Percentiles rank a stretch among this genome's conserved stretches.
Conservation (phyloP, 805 yeast species). For the Torulaspora maleeae region DNA sequence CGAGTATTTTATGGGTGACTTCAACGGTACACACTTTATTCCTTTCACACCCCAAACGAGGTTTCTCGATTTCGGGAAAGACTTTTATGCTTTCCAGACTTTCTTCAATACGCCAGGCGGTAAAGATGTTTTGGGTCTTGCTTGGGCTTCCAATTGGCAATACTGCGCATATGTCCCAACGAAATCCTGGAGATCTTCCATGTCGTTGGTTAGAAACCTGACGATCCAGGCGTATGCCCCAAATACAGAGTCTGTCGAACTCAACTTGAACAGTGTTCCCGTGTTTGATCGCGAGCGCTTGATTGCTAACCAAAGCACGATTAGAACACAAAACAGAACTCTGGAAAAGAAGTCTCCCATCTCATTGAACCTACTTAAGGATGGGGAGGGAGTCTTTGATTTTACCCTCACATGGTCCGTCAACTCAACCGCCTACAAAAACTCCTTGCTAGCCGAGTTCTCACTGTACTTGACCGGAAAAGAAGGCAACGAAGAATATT, state of each 20-base stretch:
- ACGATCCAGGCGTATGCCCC: slow-evolving; percentile 26
- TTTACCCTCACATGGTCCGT: slow-evolving; percentile 26
- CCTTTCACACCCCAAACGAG: slow-evolving; percentile 32
- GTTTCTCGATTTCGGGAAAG: slow-evolving; percentile 37
- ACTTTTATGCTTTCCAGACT: slow-evolving; percentile 40
- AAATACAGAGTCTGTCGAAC: slow-evolving; percentile 23
- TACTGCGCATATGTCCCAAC: slow-evolving; percentile 38
- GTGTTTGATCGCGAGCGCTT: slow-evolving; percentile 13
- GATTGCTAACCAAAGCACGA: not conserved
- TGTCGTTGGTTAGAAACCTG: slow-evolving; percentile 35
- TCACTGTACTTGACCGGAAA: slow-evolving; percentile 19
- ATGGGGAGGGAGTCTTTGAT: slow-evolving; percentile 29
- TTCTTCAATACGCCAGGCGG: slow-evolving; percentile 29
- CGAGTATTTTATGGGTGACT: slow-evolving; percentile 41
- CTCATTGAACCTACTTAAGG: too few species aligned
- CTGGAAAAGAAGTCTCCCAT: slow-evolving; percentile 1
- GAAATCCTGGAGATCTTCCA: slow-evolving; percentile 35
- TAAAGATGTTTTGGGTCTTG: slow-evolving; percentile 34
- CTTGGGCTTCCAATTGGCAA: slow-evolving; percentile 45
- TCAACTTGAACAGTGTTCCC: slow-evolving; percentile 26
- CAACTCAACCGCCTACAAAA: slow-evolving; percentile 7
- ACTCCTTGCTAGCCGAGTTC: slow-evolving; percentile 16
- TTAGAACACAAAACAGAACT: slow-evolving; percentile 2
- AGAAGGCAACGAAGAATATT: slow-evolving; percentile 17
- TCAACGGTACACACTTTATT: slow-evolving; percentile 37